phyloP scores from a whole-genome alignment of 305 asterid genomes.

The Ilex paraguariensis region DNA sequence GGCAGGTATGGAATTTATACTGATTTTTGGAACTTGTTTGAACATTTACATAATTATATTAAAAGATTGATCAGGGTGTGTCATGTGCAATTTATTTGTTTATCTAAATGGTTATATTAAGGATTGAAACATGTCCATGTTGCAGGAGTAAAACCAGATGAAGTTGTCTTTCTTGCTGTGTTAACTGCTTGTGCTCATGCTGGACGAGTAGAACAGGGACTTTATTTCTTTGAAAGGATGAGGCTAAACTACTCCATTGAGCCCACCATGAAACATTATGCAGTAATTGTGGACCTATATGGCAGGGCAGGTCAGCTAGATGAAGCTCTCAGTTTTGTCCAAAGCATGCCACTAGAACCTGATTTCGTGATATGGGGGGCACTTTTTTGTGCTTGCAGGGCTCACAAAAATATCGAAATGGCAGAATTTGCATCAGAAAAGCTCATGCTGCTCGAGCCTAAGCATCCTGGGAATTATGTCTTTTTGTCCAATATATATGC shows the following conservation, averaged over 20 bases:
- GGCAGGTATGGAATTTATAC: slow-evolving; percentile 15
- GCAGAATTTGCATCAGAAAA: slow-evolving; percentile 29
- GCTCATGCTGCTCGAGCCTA: slow-evolving; percentile 36
- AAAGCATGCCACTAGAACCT: slow-evolving; percentile 31
- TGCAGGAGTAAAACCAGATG: slow-evolving; percentile 41
- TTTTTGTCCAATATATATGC: slow-evolving; percentile 39
- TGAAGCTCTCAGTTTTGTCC: slow-evolving; percentile 32
- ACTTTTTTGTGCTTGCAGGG: slow-evolving; percentile 43
- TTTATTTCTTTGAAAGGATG: slow-evolving; percentile 31
- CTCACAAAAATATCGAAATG: slow-evolving; percentile 39
- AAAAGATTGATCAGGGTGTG: no score
- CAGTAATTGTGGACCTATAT: slow-evolving; percentile 33
- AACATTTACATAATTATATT: not conserved
- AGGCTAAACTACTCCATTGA: slow-evolving; percentile 22
- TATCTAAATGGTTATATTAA: not conserved
- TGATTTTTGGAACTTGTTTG: not conserved
- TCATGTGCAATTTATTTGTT: no score
- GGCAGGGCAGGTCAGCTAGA: slow-evolving; percentile 41
- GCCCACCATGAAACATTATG: slow-evolving; percentile 43
- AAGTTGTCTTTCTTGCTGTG: slow-evolving; percentile 29
- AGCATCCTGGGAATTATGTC: slow-evolving; percentile 3
- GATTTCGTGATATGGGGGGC: slow-evolving; percentile 41
- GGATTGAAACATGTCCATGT: slow-evolving; percentile 4
- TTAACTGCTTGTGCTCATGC: slow-evolving; percentile 41
- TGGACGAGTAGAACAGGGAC: slow-evolving; percentile 36